These are phyloP conservation scores for Hydrangea macrophylla DNA, from an alignment of 148 eudicot species.

Conservation along the genomic window DNA sequence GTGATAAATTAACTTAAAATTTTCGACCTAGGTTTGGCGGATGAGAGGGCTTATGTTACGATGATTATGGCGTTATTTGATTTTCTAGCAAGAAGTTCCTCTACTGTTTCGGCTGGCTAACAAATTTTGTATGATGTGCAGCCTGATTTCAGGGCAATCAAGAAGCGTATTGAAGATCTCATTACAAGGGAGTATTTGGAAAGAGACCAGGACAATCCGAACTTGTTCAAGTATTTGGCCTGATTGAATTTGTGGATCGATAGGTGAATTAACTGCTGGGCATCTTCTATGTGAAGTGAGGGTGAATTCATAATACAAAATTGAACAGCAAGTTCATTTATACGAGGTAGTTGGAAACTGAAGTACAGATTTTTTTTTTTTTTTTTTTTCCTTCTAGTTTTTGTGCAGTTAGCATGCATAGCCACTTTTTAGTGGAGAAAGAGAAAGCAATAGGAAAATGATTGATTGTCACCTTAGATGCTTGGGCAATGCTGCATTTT, in stretches of 20 bases:
- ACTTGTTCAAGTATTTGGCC: slow-evolving; percentile 43
- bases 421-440: not conserved
- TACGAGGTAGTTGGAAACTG: not conserved
- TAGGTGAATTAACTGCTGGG: not conserved
- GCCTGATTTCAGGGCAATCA: slow-evolving; percentile 52
- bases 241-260: slow-evolving; percentile 15
- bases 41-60: not conserved
- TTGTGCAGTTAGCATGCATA: not conserved
- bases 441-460: not conserved
- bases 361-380: not conserved
- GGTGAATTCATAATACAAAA: no score
- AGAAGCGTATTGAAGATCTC: slow-evolving; percentile 58
- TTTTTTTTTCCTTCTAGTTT: not conserved
- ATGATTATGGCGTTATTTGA: not conserved
- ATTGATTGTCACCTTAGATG: not conserved
- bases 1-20: no score
- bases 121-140: slow-evolving; percentile 15
- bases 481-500: not conserved
- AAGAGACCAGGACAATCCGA: slow-evolving; percentile 43
- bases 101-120: no score
- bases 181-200: slow-evolving; percentile 52
- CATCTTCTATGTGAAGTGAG: not conserved
- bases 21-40: no score
- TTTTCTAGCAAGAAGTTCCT: not conserved
- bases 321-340: not conserved